Conservation (phyloP, 768 basidiomycete genomes). For the Lactarius akahatsu region DNA sequence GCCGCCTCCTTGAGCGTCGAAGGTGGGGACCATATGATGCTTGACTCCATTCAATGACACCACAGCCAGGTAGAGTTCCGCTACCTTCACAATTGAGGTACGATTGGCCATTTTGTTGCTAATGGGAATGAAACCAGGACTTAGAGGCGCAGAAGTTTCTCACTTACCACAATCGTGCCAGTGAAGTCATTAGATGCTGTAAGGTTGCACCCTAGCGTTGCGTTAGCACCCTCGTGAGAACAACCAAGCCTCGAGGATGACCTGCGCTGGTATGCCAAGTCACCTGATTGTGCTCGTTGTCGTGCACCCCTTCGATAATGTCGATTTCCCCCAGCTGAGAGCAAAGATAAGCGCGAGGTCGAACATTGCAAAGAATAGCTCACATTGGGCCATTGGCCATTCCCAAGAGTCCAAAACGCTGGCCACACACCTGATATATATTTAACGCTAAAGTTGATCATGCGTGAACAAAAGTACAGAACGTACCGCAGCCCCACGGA, state of each 20-base stretch:
- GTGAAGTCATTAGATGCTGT: conserved; percentile 56
- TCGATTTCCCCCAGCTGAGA: conserved; percentile 75
- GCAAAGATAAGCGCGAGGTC: conserved; percentile 23
- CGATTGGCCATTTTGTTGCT: conserved; percentile 50
- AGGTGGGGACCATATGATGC: conserved; percentile 83
- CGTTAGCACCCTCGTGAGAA: conserved; percentile 15
- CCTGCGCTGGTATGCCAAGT: conserved; percentile 75
- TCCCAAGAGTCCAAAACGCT: conserved; percentile 72
- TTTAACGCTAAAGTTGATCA: not conserved
- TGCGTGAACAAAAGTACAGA: not conserved
- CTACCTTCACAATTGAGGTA: conserved; percentile 54
- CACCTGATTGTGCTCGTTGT: conserved; percentile 81
- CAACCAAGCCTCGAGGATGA: conserved; percentile 28
- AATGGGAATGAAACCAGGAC: not conserved
- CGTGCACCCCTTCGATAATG: conserved; percentile 82
- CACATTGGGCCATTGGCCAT: conserved; percentile 63
- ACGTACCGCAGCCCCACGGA: conserved; percentile 85
- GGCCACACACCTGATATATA: conserved; percentile 72
- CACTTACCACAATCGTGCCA: conserved; percentile 60
- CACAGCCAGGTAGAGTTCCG: conserved; percentile 63
- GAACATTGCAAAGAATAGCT: conserved; percentile 30
- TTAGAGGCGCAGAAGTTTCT: not conserved
- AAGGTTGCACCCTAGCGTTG: conserved; percentile 53
- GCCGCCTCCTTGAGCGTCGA: conserved; percentile 78
- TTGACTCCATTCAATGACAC: conserved; percentile 73